Base-by-base conservation (phyloP, 352 stramenopile genomes). In the Peronospora farinosa region DNA sequence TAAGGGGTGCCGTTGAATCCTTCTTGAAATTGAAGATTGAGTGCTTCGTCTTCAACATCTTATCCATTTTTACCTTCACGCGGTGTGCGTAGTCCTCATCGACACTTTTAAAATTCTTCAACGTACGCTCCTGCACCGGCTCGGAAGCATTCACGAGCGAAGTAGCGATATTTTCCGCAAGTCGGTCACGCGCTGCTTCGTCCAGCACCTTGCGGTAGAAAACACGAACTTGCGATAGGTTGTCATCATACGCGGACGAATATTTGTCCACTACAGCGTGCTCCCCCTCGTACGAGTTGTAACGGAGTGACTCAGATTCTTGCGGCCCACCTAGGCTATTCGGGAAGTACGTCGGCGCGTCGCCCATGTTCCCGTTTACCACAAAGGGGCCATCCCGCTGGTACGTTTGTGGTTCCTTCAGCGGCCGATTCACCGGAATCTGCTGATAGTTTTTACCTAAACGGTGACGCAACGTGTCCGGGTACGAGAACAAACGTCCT, bases 381-480 rank as follows among this genome's bases (percentile, higher is more conserved):
- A 61, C 48, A 43, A 90, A 81, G 0, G 58, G 42, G 3, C 81
- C 84, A 57, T 95, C 84, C 3, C 80, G 72, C 37, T 92, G 78
- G 54, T 93, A 92, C 38, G 73, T 78, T 45, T 78, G 56, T 1
- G 52, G 57, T 28, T 67, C 56, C 37, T 80, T 69, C 21, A 94
- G 64, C 6, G 88, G 86, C 11, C 73, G 68, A 51, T 96, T 97
- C 10, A 96, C 84, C 1, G 88, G 87, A 45, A 96, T 84, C 51
- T 88, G 69, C 43, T 95, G 73, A 60, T 96, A 94, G 65, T 96
- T 96, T 19, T 81, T 74, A 9, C 88, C 88, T 16, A 96, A 65
- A 43, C 87, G 83, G 59, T 96, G 82, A 38, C 80, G 75, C 40
- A 92, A 78, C 10, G 86, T 91, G 57, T 96, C 86, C 10, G 77